Base-by-base conservation (phyloP, 1,139 yeast species). In the Taphrina populina region DNA sequence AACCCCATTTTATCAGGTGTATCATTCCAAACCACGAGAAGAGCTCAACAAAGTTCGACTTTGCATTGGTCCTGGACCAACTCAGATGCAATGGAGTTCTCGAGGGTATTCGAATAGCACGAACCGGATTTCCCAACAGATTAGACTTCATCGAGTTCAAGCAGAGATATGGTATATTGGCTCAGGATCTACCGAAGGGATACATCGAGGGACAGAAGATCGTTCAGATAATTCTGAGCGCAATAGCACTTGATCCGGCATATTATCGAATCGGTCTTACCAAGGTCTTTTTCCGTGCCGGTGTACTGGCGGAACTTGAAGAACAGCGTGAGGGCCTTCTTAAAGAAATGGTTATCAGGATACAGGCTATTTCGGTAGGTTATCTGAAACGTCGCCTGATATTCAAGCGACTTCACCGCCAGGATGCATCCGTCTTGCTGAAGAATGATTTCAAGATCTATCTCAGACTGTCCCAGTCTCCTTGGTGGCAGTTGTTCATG, bases 1-100 rank as follows among this genome's bases (percentile, higher is more conserved):
- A 87, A 65, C 98, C 99, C 1, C 98, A 92, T 68, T 94, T 94
- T 68, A 96, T 94, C 26, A 79, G 99, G 64, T 94, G 99, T 69
- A 94, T 94, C 56, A 74, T 94, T 47, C 99, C 99, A 6, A 94
- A 94, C 65, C 80, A 81, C 61, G 74, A 78, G 34, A 90, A 92
- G 67, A 76, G 75, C 58, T 82, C 96, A 0, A 79, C 78, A 45
- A 73, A 76, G 49, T 84, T 92, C 65, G 90, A 88, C 64, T 87
- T 84, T 64, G 73, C 71, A 27, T 72, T 94, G 36, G 95, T 94
- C 2, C 73, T 92, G 52, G 92, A 86, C 59, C 99, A 94, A 70
- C 75, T 94, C 60, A 77, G 96, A 61, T 94, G 97, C 68, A 94
- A 94, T 67, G 99, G 99, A 77, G 99, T 94, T 11, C 73, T 94